Evolutionary conservation across 148 eudicot species (phyloP), one percentile per base, ranked within the genome.

Genomic region (Euryodendron excelsum): DNA sequence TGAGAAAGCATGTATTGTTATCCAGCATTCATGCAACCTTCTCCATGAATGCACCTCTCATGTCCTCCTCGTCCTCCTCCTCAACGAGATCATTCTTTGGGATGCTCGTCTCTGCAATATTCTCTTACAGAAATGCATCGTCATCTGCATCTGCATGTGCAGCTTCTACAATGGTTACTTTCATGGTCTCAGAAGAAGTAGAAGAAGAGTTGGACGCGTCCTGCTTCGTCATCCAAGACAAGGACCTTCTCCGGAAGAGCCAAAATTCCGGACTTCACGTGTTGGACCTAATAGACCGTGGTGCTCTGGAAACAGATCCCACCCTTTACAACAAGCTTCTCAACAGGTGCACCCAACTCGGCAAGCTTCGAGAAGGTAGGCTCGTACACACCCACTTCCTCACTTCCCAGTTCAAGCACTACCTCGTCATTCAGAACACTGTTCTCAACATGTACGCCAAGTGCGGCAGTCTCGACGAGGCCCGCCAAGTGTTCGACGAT

Each of bases 321-420:
- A 17, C 69, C 67, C 33, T 70, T 23, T 78, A 78, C 47, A 44
- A 45, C 53, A 30, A 70, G 69, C 74, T 78, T 31, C 67, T 78
- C 50, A 59, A 45, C 23, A 69, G 33, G 34, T 78, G 80, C 45
- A 31, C 80, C 60, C 41, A 59, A 31, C 53, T 70, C 34, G 67
- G 74, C 28, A 78, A 70, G 20, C 80, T 78, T 68, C 61, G 14
- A 9, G 75, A 69, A 60, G 80, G 80, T 48, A 48, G 75, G 55
- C 70, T 70, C 23, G 58, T 78, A 33, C 80, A 78, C 21, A 44
- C 80, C 45, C 75, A 78, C 59, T 78, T 69, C 21, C 66, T 45
- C 17, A 58, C 33, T 30, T 78, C 80, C 31, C 56, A 59, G 11
- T 70, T 78, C 55, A 70, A 20, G n/a, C 44, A 39, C 59, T 53